These are phyloP conservation scores for Psilocybe mexicana DNA, from an alignment of 1,284 basidiomycete species.

Conservation along the genomic window DNA sequence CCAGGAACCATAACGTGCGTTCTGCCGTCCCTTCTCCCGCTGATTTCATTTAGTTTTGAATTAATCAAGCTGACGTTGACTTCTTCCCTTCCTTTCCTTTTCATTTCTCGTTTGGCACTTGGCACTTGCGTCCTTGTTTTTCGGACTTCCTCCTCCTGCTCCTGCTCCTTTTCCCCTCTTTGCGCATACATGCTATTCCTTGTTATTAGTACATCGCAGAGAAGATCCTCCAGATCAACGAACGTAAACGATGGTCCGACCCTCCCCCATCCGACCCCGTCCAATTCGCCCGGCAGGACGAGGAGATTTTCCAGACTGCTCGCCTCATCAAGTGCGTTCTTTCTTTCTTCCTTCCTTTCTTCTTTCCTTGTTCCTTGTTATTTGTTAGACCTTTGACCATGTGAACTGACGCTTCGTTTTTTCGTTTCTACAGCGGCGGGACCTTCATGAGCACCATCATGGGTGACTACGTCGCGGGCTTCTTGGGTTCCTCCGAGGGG, in stretches of 20 bases:
- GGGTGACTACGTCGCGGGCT: slow-evolving; percentile 49
- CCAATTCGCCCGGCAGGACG: slow-evolving; percentile 37
- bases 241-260: slow-evolving; percentile 40
- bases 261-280: slow-evolving; percentile 36
- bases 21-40: background rate
- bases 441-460: slow-evolving; percentile 43
- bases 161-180: background rate
- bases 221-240: slow-evolving; percentile 54
- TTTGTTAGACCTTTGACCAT: too few relatives aligned
- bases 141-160: background rate
- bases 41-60: too few relatives aligned
- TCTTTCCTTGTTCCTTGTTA: too few relatives aligned
- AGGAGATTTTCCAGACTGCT: slow-evolving; percentile 58
- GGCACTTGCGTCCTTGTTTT: background rate
- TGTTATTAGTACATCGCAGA: slow-evolving; percentile 48
- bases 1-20: slow-evolving; percentile 50
- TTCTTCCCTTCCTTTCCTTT: too few relatives aligned
- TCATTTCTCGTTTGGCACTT: too few relatives aligned
- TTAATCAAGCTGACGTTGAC: too few relatives aligned
- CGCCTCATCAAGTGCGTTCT: slow-evolving; percentile 45
- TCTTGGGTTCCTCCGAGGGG: slow-evolving; percentile 47
- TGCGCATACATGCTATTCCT: too few relatives aligned
- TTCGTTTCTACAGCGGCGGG: slow-evolving; percentile 33
- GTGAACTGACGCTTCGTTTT: too few relatives aligned
- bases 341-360: background rate